Conservation (phyloP, 2,329 filamentous ascomycete genomes). For the Hymenoscyphus salicellus region DNA sequence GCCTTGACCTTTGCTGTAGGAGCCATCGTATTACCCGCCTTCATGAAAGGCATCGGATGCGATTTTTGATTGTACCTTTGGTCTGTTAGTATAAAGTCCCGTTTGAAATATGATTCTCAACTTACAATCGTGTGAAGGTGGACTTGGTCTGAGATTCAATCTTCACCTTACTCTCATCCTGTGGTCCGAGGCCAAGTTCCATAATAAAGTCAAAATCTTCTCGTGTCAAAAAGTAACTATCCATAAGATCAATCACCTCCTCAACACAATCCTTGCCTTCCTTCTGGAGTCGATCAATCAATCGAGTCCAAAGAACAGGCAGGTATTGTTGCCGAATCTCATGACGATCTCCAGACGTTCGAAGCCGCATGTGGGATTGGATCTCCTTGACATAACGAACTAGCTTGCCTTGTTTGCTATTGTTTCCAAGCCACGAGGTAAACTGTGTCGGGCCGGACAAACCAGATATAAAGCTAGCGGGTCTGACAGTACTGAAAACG, state of each 20-base stretch:
- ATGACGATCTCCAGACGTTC: constrained; percentile 83
- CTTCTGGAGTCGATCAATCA: constrained; percentile 68
- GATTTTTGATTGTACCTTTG: constrained; percentile 77
- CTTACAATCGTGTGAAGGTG: constrained; percentile 83
- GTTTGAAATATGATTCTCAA: constrained; percentile 30
- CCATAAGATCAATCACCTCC: constrained; percentile 91
- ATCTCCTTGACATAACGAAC: constrained; percentile 85
- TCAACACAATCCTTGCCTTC: constrained; percentile 80
- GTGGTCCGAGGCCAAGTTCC: constrained; percentile 84
- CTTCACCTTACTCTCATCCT: constrained; percentile 70
- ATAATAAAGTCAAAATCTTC: constrained; percentile 93
- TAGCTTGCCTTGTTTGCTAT: constrained; percentile 79
- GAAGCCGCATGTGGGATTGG: constrained; percentile 93
- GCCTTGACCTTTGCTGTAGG: constrained; percentile 57
- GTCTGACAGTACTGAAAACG: constrained; percentile 89
- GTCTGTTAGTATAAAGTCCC: neutral
- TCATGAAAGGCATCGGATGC: constrained; percentile 95
- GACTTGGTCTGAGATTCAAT: constrained; percentile 85
- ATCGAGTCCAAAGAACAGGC: constrained; percentile 78
- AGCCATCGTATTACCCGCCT: constrained; percentile 72
- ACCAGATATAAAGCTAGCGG: constrained; percentile 82
- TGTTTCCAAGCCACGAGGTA: constrained; percentile 90
- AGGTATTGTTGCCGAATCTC: constrained; percentile 94
- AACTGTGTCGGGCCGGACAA: constrained; percentile 73
- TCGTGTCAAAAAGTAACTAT: constrained; percentile 89